phyloP scores from a whole-genome alignment of 1,139 yeast species.

The Magnusiomyces sp. region DNA sequence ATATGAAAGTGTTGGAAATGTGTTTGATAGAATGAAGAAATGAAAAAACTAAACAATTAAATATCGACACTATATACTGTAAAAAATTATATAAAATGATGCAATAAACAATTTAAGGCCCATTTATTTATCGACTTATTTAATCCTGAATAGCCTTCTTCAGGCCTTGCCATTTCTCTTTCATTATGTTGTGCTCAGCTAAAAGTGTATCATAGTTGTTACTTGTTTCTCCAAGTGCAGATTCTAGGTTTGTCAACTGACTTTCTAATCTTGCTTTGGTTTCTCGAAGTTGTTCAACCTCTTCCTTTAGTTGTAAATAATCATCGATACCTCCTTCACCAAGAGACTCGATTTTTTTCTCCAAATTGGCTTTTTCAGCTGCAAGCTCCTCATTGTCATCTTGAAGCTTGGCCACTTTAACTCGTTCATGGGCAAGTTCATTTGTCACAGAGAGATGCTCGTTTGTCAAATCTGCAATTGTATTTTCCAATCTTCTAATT shows the following conservation, averaged over 20 bases:
- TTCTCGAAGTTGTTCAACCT: conserved; percentile 33
- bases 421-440: conserved; percentile 57
- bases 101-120: conserved; percentile 21
- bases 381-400: conserved; percentile 55
- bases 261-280: conserved; percentile 28
- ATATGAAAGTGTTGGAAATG: conserved; percentile 10
- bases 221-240: conserved; percentile 27
- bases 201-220: conserved; percentile 13
- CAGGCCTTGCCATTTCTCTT: conserved; percentile 25
- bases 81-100: background rate
- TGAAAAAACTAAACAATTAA: background rate
- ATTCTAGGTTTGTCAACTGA: conserved; percentile 29
- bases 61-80: conserved; percentile 4
- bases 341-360: conserved; percentile 17
- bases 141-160: conserved; percentile 30
- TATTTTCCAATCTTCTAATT: conserved; percentile 64
- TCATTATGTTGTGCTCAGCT: conserved; percentile 20
- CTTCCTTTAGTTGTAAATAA: conserved; percentile 42
- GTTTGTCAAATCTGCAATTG: conserved; percentile 57
- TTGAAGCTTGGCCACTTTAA: conserved; percentile 54
- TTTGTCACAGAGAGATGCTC: conserved; percentile 77
- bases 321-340: conserved; percentile 14
- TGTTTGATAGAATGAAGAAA: background rate
- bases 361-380: conserved; percentile 46
- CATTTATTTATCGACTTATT: background rate